Percentiles rank a stretch among this genome's conserved stretches.
Evolutionary conservation across 306 rosid genomes (phyloP).

Genomic region (Vicia villosa): DNA sequence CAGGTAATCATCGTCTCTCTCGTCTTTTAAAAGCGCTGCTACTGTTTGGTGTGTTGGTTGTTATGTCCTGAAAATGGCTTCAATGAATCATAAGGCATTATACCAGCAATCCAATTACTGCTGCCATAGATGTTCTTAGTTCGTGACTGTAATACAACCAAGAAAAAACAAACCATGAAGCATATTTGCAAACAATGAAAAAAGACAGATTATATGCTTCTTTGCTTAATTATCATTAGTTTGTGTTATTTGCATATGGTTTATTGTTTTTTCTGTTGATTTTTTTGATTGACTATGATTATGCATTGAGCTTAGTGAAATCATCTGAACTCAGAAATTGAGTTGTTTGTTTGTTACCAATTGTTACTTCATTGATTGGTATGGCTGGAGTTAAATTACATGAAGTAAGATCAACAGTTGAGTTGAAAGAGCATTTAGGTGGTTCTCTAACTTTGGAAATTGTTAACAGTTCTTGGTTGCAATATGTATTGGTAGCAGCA

Average conservation of each 20-base stretch:
- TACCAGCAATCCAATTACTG: constrained; percentile 95
- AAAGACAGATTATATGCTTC: not conserved
- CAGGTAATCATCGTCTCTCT: too few species aligned
- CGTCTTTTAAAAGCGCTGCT: too few species aligned
- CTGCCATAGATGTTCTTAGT: constrained; percentile 98
- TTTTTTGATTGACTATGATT: too few species aligned
- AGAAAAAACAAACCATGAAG: constrained; percentile 18
- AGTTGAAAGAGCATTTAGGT: constrained; percentile 63
- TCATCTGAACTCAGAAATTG: too few species aligned
- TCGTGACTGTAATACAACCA: constrained; percentile 73
- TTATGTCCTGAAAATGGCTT: too few species aligned
- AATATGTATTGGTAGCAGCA: constrained; percentile 54
- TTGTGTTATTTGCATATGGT: too few species aligned
- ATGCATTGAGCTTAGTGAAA: too few species aligned
- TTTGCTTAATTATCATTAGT: too few species aligned
- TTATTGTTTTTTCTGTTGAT: too few species aligned
- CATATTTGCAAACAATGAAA: not conserved
- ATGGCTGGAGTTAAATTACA: constrained; percentile 49
- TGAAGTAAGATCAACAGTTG: constrained; percentile 36
- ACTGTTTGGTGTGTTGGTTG: too few species aligned
- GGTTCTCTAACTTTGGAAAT: constrained; percentile 80
- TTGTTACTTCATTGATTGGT: constrained; percentile 62
- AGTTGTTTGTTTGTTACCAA: too few species aligned
- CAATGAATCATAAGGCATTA: too few species aligned
- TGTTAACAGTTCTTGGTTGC: constrained; percentile 80